phyloP scores from a whole-genome alignment of 139 green algal species.

The Ettlia oleoabundans region DNA sequence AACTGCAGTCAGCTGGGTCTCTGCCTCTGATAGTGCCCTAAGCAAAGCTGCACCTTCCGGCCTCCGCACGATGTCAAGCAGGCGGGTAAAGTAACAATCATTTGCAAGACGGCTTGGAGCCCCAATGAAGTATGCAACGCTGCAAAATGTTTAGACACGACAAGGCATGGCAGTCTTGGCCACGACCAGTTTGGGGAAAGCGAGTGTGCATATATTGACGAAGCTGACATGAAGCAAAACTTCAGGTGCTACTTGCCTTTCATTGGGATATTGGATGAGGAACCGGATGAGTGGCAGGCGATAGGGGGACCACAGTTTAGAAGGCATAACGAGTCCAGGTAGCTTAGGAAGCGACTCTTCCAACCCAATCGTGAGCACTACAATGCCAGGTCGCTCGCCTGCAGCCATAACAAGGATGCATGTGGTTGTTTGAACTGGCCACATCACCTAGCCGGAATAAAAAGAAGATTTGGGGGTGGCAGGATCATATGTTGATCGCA shows the following conservation, averaged over 20 bases:
- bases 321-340: slow-evolving; percentile 55
- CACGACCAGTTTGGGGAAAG: no score
- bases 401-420: neutral
- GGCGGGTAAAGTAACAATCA: slow-evolving; percentile 76
- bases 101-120: slow-evolving; percentile 59
- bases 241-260: neutral
- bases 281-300: slow-evolving; percentile 85
- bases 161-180: no score
- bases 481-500: no score
- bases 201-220: no score
- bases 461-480: no score
- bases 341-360: slow-evolving; percentile 77
- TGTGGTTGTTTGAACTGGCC: neutral
- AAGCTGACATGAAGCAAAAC: neutral
- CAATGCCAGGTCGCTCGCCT: slow-evolving; percentile 75
- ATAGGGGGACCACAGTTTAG: slow-evolving; percentile 83
- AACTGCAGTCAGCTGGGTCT: neutral
- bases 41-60: slow-evolving; percentile 72
- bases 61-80: slow-evolving; percentile 85
- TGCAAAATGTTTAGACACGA: slow-evolving; percentile 21
- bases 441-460: no score
- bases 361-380: slow-evolving; percentile 93
- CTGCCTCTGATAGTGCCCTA: slow-evolving; percentile 38
- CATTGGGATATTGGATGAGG: slow-evolving; percentile 78
- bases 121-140: slow-evolving; percentile 78